Base-by-base conservation (phyloP, 495 filamentous ascomycete genomes). In the Talaromyces ruber region DNA sequence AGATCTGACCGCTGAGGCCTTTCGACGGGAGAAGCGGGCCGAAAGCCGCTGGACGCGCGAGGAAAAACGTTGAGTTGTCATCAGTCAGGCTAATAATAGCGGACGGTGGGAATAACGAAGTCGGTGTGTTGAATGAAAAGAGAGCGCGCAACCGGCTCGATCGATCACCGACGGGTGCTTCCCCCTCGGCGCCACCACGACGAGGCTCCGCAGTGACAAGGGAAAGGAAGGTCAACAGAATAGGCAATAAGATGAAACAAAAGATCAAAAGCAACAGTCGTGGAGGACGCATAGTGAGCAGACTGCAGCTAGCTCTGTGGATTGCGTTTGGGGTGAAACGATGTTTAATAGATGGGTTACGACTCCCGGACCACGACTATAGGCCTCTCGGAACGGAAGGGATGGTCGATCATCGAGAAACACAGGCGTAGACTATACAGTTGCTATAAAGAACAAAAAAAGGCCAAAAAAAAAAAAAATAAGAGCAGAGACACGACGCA, bases 1-100 rank as follows among this genome's bases (percentile, higher is more conserved):
- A 96, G 50, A 96, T 72, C 69, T 88, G 89, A 16, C 91, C 91
- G 65, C 89, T 92, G 52, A 96, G 76, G 25, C 93, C 92, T 58
- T 85, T 82, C 24, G 75, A 71, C 1, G 91, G 90, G 28, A 98
- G 72, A 2, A 86, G 69, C 2, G 95, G 91, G 1, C 94, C 94
- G 73, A 98, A 98, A 57, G 91, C 92, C 45, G 94, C 94, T 62
- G 94, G 95, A 39, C 94, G 82, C 52, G 94, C 92, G 21, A 95
- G 76, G 75, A 98, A 98, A 65, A 93, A 96, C 5, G 94, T 98
- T 45, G 91, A 96, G 70, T 98, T 98, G 72, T 98, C 94, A 74
- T 98, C 93, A 63, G 91, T 96, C 47, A 98, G 86, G 66, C 90
- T 96, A 70, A 98, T 97, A 63, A 95, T 88, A 29, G 94, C 95